Evolutionary conservation across 768 basidiomycete genomes (phyloP).

Genomic region (Russula lepida): DNA sequence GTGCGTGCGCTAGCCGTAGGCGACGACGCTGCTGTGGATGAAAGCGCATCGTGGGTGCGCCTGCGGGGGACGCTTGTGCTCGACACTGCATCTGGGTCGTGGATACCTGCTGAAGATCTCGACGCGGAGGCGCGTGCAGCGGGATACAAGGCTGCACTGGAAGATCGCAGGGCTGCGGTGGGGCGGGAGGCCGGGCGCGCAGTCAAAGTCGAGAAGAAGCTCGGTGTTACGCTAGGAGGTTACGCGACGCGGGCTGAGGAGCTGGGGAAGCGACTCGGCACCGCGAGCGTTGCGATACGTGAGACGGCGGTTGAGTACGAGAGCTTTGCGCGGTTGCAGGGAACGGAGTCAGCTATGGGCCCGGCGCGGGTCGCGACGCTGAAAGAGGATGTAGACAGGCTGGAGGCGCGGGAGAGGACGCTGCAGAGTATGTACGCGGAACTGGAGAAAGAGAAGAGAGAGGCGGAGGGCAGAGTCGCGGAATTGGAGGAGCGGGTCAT

Average conservation of each 20-base stretch:
- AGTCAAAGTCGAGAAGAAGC: constrained; percentile 83
- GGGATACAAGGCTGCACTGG: constrained; percentile 56
- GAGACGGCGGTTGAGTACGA: constrained; percentile 62
- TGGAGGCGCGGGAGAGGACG: constrained; percentile 67
- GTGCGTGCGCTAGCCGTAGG: constrained; percentile 45
- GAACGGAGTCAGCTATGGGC: constrained; percentile 65
- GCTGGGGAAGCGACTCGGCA: constrained; percentile 52
- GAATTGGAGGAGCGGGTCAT: constrained; percentile 79
- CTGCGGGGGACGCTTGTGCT: constrained; percentile 55
- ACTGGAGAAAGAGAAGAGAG: constrained; percentile 59
- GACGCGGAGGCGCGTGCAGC: constrained; percentile 48
- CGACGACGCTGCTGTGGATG: constrained; percentile 53
- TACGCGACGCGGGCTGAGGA: constrained; percentile 71
- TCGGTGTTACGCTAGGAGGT: constrained; percentile 80
- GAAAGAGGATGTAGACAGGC: constrained; percentile 76
- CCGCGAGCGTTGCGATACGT: constrained; percentile 65
- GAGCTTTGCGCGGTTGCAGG: constrained; percentile 66
- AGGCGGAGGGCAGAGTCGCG: constrained; percentile 48
- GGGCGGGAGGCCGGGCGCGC: constrained; percentile 73
- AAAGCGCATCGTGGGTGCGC: constrained; percentile 62
- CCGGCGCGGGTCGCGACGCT: constrained; percentile 72
- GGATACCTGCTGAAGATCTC: constrained; percentile 61
- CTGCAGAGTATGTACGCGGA: constrained; percentile 84
- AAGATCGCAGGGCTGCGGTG: constrained; percentile 61
- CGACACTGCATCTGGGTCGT: constrained; percentile 45